Conservation (phyloP, 495 filamentous ascomycete genomes). For the Penicillium paxilli region DNA sequence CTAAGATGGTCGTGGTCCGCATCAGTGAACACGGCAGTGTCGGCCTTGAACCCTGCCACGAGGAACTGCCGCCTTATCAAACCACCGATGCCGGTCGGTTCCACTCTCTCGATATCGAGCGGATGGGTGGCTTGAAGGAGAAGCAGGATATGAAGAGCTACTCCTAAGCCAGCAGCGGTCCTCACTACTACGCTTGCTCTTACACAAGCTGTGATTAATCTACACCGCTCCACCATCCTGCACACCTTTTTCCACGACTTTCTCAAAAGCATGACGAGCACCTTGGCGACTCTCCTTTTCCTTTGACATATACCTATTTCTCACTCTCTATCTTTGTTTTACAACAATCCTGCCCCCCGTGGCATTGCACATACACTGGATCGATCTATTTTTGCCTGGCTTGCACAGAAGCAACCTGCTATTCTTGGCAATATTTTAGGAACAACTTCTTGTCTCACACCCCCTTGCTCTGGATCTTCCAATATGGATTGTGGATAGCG, state of each 20-base stretch:
- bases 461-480: background rate
- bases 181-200: background rate
- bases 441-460: background rate
- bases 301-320: constrained; percentile 24
- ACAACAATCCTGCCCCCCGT: constrained; percentile 18
- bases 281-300: constrained; percentile 28
- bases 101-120: constrained; percentile 89
- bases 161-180: constrained; percentile 25
- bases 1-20: constrained; percentile 87
- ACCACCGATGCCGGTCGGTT: constrained; percentile 73
- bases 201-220: background rate
- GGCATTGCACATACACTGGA: constrained; percentile 39
- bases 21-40: constrained; percentile 84
- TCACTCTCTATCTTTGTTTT: too few species aligned
- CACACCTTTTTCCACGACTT: constrained; percentile 30
- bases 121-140: constrained; percentile 93
- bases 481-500: constrained; percentile 32
- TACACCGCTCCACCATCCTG: constrained; percentile 7
- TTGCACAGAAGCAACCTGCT: constrained; percentile 3
- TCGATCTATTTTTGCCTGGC: constrained; percentile 17
- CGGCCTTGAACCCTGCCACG: constrained; percentile 79
- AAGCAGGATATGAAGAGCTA: constrained; percentile 56
- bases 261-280: constrained; percentile 40
- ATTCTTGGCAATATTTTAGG: background rate
- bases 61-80: constrained; percentile 88